Evolutionary conservation across 176 grass and related monocot species (phyloP), one percentile per base, ranked within the genome.

Genomic region (Canna indica): DNA sequence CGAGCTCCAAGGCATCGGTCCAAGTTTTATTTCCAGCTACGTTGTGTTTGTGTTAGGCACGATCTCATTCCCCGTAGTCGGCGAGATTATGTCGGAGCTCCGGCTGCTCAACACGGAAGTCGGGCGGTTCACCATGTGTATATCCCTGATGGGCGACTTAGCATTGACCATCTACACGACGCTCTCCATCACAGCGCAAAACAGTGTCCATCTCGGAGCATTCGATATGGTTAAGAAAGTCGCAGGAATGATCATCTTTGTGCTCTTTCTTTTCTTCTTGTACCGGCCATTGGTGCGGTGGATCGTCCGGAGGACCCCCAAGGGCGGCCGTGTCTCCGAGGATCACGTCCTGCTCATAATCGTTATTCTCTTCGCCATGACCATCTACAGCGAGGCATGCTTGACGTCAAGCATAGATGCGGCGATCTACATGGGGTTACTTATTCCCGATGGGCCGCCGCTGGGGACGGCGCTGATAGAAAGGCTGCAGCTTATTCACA

Each of bases 221-320:
- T 1, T 30, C 18, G 29, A 47, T 47, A 44, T 50, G 16, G 78
- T 3, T 15, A 28, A 30, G 0, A 29, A 30, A 27, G 2, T 30
- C 26, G 30, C 5, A 2, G 78, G 71, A 48, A 86, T 88, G 80
- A 47, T 85, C 46, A 25, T 44, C 17, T 77, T 84, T 54, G 47
- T 89, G 66, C 44, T 60, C 14, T 62, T 84, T 14, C 25, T 70
- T 12, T n/a, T 70, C 45, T 29, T 38, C 61, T 58, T 87, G 69
- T 81, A 77, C 22, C 81, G 83, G 17, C 83, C 79, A 30, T 33
- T 59, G 0, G 76, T 82, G 38, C 61, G 87, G 16, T 81, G 88
- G 31, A 50, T 91, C 0, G 84, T 92, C 11, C 64, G 77, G 24
- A 69, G 78, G 52, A 79, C 83, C 44, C 93, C 88, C 0, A 86